Base-by-base conservation (phyloP, 805 yeast species). In the Cephaloascus fragrans region DNA sequence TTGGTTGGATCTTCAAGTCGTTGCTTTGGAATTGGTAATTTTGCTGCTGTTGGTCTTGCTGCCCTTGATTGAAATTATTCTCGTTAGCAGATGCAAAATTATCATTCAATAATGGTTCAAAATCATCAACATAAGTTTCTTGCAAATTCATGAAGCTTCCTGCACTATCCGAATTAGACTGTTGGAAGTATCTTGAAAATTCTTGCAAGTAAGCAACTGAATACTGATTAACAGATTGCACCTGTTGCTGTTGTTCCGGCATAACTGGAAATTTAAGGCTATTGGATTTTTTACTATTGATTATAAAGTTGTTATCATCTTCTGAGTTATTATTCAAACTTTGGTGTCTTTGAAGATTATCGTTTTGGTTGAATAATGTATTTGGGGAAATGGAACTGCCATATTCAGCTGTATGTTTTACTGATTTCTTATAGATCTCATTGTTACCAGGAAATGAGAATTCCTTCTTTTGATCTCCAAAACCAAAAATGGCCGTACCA, bases 401-500 rank as follows among this genome's bases (percentile, higher is more conserved):
- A 31, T 6, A 8, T 9, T 31, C 33, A n/a, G n/a, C 33, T n/a
- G 33, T 9, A n/a, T 31, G 18, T 31, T 35, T 34, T 9, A 26
- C 29, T 37, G 37, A 3, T 19, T 33, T 40, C 40, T 38, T 38
- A 43, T 55, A 33, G 46, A 52, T 52, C 28, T 51, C 49, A 5
- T 53, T 43, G 3, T 64, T 39, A 10, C 82, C 83, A 4, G 78
- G 72, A 35, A 83, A 69, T 2, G 84, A 75, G 29, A 83, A 55
- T 36, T 77, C 81, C 41, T 75, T 73, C 42, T 70, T 69, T 53
- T 83, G 89, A 35, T 75, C 77, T 6, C 69, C 61, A 47, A 73
- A 83, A 0, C 94, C 94, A 56, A 83, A 83, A 19, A 83, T 83
- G 2, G 84, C 90, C 3, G 90, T 80, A 12, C 94, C 94, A 61